phyloP scores from a whole-genome alignment of 345 rosid species.

The Combretum micranthum region DNA sequence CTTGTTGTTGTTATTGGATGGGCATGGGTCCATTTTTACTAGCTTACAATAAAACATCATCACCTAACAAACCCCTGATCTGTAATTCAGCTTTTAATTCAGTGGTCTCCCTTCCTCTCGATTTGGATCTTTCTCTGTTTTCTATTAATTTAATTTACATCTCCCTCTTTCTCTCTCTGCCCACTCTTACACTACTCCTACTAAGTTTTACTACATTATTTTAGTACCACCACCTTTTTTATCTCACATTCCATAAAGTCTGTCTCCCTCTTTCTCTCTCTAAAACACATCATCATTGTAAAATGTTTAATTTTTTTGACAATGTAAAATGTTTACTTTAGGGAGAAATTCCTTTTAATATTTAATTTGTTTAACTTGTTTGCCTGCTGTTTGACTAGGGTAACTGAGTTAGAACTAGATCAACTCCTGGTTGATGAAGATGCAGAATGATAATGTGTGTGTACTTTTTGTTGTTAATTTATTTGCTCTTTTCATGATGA shows the following conservation, averaged over 20 bases:
- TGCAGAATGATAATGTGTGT: constrained; percentile 1
- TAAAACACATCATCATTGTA: not conserved
- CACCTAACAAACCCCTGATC: too few relatives aligned
- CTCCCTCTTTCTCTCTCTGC: not conserved
- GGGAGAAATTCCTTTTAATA: not conserved
- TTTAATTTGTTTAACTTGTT: not conserved
- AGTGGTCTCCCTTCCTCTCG: not conserved
- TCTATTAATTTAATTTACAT: not conserved
- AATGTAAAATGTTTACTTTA: too few relatives aligned
- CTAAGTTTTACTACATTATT: too few relatives aligned
- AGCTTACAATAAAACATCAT: too few relatives aligned
- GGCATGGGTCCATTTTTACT: too few relatives aligned
- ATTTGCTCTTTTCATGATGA: not conserved
- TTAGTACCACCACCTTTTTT: not conserved
- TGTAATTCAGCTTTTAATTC: constrained; percentile 1
- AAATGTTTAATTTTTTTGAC: too few relatives aligned
- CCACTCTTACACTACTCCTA: not conserved
- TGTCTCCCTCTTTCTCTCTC: constrained; percentile 1
- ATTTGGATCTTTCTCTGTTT: not conserved
- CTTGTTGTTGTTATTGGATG: too few relatives aligned
- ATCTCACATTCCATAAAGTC: not conserved
- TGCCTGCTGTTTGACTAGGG: not conserved
- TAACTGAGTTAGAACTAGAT: not conserved
- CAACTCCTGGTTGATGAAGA: not conserved
- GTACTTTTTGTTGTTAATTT: not conserved